phyloP scores from a whole-genome alignment of 2,329 filamentous ascomycete genomes.

The Lasiodiplodia theobromae region DNA sequence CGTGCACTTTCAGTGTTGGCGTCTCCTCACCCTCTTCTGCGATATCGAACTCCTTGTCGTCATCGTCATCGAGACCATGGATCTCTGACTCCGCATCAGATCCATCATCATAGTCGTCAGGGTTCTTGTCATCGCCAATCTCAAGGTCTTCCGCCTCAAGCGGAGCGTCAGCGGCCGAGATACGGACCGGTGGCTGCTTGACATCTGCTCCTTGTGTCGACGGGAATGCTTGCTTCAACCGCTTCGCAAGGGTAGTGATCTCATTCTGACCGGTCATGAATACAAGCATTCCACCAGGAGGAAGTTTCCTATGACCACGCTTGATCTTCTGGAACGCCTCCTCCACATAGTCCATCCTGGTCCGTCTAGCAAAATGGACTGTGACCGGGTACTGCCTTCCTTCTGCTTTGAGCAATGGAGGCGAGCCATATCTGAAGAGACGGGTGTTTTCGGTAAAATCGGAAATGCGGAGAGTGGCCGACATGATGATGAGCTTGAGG shows the following conservation, averaged over 20 bases:
- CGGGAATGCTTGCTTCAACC: conserved; percentile 72
- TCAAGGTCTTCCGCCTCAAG: conserved; percentile 89
- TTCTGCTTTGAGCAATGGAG: conserved; percentile 87
- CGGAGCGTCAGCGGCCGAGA: conserved; percentile 78
- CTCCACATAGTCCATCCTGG: conserved; percentile 86
- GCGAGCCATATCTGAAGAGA: conserved; percentile 75
- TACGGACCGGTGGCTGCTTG: conserved; percentile 71
- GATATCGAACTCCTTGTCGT: conserved; percentile 70
- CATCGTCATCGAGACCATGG: conserved; percentile 63
- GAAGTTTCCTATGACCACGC: conserved; percentile 86
- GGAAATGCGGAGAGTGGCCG: conserved; percentile 87
- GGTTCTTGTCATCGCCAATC: conserved; percentile 63
- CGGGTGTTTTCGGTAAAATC: conserved; percentile 86
- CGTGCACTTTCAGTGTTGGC: conserved; percentile 75
- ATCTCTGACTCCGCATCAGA: conserved; percentile 67
- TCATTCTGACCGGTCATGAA: conserved; percentile 95
- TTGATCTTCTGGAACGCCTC: conserved; percentile 88
- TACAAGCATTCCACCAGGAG: conserved; percentile 88
- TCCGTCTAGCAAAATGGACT: conserved; percentile 84
- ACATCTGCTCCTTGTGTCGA: conserved; percentile 55
- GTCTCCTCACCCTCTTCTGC: conserved; percentile 72
- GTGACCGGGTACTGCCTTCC: conserved; percentile 92
- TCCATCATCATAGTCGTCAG: conserved; percentile 54
- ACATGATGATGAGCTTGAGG: conserved; percentile 97
- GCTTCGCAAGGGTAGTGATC: conserved; percentile 82